Base-by-base conservation (phyloP, 2,329 filamentous ascomycete genomes). In the Neofusicoccum sp. region DNA sequence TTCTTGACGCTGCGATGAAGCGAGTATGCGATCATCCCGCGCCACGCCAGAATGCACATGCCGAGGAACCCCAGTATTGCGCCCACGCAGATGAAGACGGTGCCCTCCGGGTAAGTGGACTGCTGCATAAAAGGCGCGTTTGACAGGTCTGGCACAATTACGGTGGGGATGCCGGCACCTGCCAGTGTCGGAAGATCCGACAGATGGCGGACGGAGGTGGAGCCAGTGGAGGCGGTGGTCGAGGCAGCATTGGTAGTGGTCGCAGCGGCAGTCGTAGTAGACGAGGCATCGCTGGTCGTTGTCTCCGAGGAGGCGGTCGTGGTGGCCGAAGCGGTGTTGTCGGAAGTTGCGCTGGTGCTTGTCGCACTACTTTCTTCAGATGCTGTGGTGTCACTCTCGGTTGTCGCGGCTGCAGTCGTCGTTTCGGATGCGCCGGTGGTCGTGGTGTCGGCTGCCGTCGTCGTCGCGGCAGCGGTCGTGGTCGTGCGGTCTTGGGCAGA, bases 51-150 rank as follows among this genome's bases (percentile, higher is more conserved):
- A 45, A 98, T 85, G n/a, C 86, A 87, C 7, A 91, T 79, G 9
- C 87, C 91, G 65, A 97, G 85, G 65, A 92, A 88, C 14, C 91
- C 95, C 6, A 99, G 84, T 30, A 91, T 88, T 28, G 92, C 89
- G 47, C 95, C 95, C 1, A 98, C 95, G 24, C 87, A 89, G 69
- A 99, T 99, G 78, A 99, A 99, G 62, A 99, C 89, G 3, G 93
- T 97, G 59, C 95, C 95, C 70, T 98, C 90, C 2, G 95, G 95
- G 9, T 93, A 81, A 58, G 78, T 87, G 0, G 92, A 96, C 69
- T 88, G 87, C 71, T 93, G 88, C 91, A 98, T 96, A 73, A 91
- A 99, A 14, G 93, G 92, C 4, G 95, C 95, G 70, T 89, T 85
- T 40, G 84, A 82, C 3, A 90, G 96, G 28, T 92, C 89, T 6